Evolutionary conservation across 2,329 filamentous ascomycete species (phyloP), one percentile per base, ranked within the genome.

Genomic region (Pseudocercospora vitis): DNA sequence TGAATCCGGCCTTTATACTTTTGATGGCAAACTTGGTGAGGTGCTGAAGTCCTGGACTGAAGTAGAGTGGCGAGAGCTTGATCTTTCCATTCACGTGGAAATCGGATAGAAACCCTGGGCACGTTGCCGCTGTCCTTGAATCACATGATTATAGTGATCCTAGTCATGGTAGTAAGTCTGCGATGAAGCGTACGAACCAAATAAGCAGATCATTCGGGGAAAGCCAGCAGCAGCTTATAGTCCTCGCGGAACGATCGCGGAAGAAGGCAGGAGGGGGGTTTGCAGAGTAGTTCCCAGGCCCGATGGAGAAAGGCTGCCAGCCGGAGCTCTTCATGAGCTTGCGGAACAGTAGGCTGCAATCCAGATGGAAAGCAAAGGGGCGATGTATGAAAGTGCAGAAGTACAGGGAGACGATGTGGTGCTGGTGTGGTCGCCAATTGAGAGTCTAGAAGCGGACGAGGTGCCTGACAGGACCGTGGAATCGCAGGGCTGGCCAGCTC

Each of bases 1-100:
- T 11, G 50, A 44, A 24, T 42, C 48, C 11, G 56, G 52, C 9
- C 26, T 31, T 3, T 49, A 58, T 14, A 47, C 26, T 8, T 49
- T 26, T 9, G 49, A 50, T 29, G 56, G 49, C 8, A 37, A 44
- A 2, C 40, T 58, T 3, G 52, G 56, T 33, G 40, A 48, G 12
- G 26, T 47, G 11, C 45, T 58, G 29, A 48, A 52, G 24, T 29
- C 46, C 12, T 58, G 56, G 56, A 58, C 55, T 28, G 37, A 55
- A 14, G 29, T 16, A 12, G 54, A 55, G 21, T 58, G 54, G 35
- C 39, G 33, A 8, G 44, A 55, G 9, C 35, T 55, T 6, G 56
- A 52, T 4, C 48, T 58, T 3, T 50, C 49, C 33, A 50, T 53
- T 3, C 49, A 35, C 23, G 49, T 56, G 16, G 52, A 55, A 21